Percentiles rank a stretch among this genome's conserved stretches.
Conservation (phyloP, 2,329 filamentous ascomycete species). For the Intubia oerlemansii region DNA sequence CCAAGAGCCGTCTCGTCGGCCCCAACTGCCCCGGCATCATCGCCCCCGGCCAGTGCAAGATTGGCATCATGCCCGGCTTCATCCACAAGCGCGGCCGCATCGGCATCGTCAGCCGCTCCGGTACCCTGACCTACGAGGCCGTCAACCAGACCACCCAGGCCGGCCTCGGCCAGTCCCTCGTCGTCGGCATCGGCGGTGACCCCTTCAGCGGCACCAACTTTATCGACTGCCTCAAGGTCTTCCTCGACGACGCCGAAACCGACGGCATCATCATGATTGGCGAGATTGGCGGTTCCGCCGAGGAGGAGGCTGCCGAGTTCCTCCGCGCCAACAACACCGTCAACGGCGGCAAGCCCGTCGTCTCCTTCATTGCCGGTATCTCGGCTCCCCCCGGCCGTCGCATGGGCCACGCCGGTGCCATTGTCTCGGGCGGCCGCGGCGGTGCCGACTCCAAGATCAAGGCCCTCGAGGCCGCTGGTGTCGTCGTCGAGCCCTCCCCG, state of each 20-base stretch:
- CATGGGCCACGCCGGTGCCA: slow-evolving; percentile 98
- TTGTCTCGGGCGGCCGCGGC: slow-evolving; percentile 93
- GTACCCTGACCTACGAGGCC: slow-evolving; percentile 96
- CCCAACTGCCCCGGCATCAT: slow-evolving; percentile 99
- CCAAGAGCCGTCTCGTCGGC: slow-evolving; percentile 88
- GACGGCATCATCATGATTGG: slow-evolving; percentile 99
- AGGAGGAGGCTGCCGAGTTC: slow-evolving; percentile 97
- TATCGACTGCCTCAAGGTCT: slow-evolving; percentile 96
- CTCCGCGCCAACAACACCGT: slow-evolving; percentile 76
- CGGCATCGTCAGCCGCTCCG: slow-evolving; percentile 94
- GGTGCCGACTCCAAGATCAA: slow-evolving; percentile 96
- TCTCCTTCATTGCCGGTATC: slow-evolving; percentile 97
- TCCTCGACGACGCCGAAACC: slow-evolving; percentile 87
- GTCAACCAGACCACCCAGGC: slow-evolving; percentile 98
- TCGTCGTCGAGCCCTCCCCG: slow-evolving; percentile 89
- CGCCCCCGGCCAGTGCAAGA: slow-evolving; percentile 91
- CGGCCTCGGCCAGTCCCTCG: slow-evolving; percentile 90
- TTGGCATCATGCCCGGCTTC: slow-evolving; percentile 99
- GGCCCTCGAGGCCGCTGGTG: slow-evolving; percentile 79
- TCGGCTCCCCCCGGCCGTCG: slow-evolving; percentile 86
- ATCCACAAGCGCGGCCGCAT: slow-evolving; percentile 99
- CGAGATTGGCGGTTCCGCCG: slow-evolving; percentile 91
- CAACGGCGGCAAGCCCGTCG: slow-evolving; percentile 75
- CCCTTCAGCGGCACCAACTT: slow-evolving; percentile 99
- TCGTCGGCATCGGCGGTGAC: slow-evolving; percentile 95